Evolutionary conservation across 805 yeast species (phyloP), one percentile per base, ranked within the genome.

Genomic region (Wickerhamomyces chambardii): DNA sequence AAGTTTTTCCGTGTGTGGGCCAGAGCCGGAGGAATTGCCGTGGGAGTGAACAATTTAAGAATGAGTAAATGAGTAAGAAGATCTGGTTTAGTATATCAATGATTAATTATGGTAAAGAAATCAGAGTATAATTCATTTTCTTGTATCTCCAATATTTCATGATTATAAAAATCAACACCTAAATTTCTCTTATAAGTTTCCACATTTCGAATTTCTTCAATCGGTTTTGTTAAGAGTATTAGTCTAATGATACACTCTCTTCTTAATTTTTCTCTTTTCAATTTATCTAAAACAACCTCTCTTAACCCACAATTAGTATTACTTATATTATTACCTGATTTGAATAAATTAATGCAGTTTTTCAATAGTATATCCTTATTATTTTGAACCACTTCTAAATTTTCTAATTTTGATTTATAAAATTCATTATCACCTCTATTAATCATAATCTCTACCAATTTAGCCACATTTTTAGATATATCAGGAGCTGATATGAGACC

Each of bases 281-380:
- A 26, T 30, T 38, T 46, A 29, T 47, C 47, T n/a, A 36, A 12
- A 0, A 40, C 29, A 0, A 44, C 33, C 33, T 51, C 56, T 31
- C 55, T 34, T 17, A 51, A 32, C 4, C 56, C 56, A 31, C 50
- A 50, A 30, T 46, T 48, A 1, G 45, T 40, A 17, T 45, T 45
- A 15, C 43, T 32, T 15, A 46, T 25, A 32, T 39, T 42, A 16
- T 47, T 17, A 0, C 52, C 55, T 22, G 38, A 43, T 34, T 51
- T 51, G 21, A 51, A 27, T n/a, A 51, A 22, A 26, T 46, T 42
- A 14, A 45, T 30, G 3, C 38, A 18, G 30, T 51, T 51, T 11
- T 34, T 38, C 5, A 24, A 32, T 27, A 51, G 21, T 4, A 34
- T 18, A 2, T 35, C 43, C 6, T 25, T 21, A 29, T 49, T 49